phyloP scores from a whole-genome alignment of 2,329 filamentous ascomycete species.

The Sclerotinia trifoliorum region DNA sequence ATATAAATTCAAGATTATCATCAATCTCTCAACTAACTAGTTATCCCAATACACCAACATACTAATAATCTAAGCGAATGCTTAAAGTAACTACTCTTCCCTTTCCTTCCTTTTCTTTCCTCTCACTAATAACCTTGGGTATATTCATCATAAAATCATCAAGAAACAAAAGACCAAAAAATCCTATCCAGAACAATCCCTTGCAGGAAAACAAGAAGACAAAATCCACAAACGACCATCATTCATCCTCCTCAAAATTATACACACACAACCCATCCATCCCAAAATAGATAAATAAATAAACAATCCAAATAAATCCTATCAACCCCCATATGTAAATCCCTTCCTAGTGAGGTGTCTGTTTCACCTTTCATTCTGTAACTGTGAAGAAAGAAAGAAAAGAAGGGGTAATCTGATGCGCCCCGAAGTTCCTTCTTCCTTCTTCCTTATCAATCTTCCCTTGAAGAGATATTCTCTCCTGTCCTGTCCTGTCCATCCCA shows the following conservation, averaged over 20 bases:
- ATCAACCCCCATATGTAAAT: background rate
- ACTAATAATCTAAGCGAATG: constrained; percentile 1
- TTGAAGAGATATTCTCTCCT: background rate
- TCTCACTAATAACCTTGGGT: background rate
- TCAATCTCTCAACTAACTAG: background rate
- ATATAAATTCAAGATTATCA: background rate
- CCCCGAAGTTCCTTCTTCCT: background rate
- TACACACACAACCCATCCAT: background rate
- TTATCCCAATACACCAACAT: background rate
- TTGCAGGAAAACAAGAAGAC: too few relatives aligned
- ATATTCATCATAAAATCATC: constrained; percentile 18
- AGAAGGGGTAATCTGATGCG: too few relatives aligned
- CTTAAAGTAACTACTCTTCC: background rate
- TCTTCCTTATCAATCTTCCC: constrained; percentile 7
- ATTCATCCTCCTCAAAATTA: background rate
- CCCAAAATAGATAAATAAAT: background rate
- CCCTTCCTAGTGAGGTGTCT: background rate
- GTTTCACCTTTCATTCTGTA: background rate
- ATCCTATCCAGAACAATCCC: background rate
- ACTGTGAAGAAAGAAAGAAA: too few relatives aligned
- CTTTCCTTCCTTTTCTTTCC: too few relatives aligned
- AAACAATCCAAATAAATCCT: background rate
- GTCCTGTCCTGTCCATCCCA: background rate
- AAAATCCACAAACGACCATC: too few relatives aligned
- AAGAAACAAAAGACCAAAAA: background rate